phyloP scores from a whole-genome alignment of 2,329 filamentous ascomycete species.

The Monosporascus sp. region DNA sequence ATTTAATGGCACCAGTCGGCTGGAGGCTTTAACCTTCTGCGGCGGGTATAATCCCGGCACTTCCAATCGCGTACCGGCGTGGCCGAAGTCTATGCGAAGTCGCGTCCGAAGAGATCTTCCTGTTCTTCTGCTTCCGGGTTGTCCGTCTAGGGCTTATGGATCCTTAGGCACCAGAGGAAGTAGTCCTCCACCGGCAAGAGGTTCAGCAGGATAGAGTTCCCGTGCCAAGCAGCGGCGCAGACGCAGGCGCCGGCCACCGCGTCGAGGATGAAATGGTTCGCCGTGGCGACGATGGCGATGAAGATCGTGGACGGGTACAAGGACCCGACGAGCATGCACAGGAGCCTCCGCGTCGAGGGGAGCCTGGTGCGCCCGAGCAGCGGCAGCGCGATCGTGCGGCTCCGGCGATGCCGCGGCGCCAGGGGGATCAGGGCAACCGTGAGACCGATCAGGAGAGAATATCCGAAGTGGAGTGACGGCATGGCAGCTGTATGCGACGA shows the following conservation, averaged over 20 bases:
- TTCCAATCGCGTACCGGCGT: too few relatives aligned
- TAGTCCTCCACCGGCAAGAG: conserved; percentile 62
- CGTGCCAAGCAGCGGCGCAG: conserved; percentile 58
- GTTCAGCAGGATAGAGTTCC: conserved; percentile 52
- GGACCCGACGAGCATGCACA: conserved; percentile 44
- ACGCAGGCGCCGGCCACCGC: conserved; percentile 63
- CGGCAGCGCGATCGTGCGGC: conserved; percentile 29
- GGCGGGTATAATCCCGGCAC: too few relatives aligned
- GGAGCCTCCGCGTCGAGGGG: conserved; percentile 31
- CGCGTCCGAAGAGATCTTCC: too few relatives aligned
- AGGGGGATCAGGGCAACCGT: conserved; percentile 64
- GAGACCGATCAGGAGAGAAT: conserved; percentile 66
- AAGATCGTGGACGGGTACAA: conserved; percentile 61
- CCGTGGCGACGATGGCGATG: conserved; percentile 63
- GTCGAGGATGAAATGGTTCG: conserved; percentile 69
- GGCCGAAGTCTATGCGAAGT: too few relatives aligned
- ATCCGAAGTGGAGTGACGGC: conserved; percentile 72
- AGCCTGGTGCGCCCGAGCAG: conserved; percentile 1
- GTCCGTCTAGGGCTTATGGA: conserved; percentile 53
- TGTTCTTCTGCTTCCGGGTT: too few relatives aligned
- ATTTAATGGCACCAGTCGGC: too few relatives aligned
- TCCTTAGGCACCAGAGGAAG: conserved; percentile 55
- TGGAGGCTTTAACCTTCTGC: too few relatives aligned
- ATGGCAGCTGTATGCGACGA: conserved; percentile 52
- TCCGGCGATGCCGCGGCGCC: conserved; percentile 43